A percentile compares a stretch with the other conserved stretches of the same genome.
Evolutionary conservation across 495 filamentous ascomycete genomes (phyloP).

Genomic region (Astrothelium subdiscretum): DNA sequence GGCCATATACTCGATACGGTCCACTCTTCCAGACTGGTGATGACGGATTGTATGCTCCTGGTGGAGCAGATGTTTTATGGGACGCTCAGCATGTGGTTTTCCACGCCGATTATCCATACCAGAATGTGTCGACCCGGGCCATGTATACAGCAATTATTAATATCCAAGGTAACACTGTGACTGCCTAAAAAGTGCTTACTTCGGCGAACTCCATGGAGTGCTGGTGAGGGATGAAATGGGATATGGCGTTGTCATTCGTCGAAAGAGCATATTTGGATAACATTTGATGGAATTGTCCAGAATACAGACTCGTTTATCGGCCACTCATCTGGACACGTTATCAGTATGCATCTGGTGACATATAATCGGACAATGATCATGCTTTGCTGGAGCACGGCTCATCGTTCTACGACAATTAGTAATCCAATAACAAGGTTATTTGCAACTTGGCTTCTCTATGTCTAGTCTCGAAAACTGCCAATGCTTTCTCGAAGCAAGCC

Average conservation of each 20-base stretch:
- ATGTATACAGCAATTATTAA: slow-evolving; percentile 5
- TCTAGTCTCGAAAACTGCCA: background rate
- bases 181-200: background rate
- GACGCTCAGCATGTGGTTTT: slow-evolving; percentile 19
- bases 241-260: background rate
- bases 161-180: background rate
- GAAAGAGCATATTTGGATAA: background rate
- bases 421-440: background rate
- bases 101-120: slow-evolving; percentile 9
- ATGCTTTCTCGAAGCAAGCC: too few species aligned
- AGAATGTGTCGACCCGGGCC: background rate
- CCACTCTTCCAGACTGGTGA: slow-evolving; percentile 17
- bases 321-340: too few species aligned
- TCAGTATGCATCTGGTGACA: background rate
- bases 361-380: background rate
- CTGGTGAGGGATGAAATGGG: background rate
- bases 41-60: slow-evolving; percentile 10
- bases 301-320: background rate
- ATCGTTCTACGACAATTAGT: background rate
- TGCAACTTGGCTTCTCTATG: background rate
- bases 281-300: background rate
- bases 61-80: slow-evolving; percentile 11
- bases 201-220: background rate
- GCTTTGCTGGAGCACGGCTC: background rate
- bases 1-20: slow-evolving; percentile 9